Percentiles rank a stretch among this genome's conserved stretches.
These are phyloP conservation scores for Verticillium nonalfalfae DNA, from an alignment of 2,329 filamentous ascomycete species.

Conservation along the genomic window DNA sequence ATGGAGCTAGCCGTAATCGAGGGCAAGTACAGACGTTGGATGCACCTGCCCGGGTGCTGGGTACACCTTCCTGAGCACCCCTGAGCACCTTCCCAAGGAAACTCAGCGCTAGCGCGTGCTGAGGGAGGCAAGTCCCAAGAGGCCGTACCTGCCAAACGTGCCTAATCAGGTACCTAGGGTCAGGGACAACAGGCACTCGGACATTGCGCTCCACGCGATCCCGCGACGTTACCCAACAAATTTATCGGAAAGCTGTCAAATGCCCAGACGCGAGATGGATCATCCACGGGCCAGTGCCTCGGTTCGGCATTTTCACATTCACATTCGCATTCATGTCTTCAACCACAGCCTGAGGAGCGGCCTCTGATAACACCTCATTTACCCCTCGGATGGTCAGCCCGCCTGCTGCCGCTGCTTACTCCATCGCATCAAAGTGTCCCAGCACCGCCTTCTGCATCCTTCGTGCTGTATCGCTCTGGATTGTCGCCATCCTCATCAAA, in stretches of 20 bases:
- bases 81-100: no score
- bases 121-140: no score
- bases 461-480: conserved; percentile 34
- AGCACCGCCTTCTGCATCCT: conserved; percentile 32
- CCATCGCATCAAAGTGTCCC: conserved; percentile 33
- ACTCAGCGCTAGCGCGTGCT: no score
- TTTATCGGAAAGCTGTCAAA: background rate
- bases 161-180: background rate
- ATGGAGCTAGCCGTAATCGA: no score
- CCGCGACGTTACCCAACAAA: background rate
- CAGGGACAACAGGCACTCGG: background rate
- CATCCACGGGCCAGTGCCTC: background rate
- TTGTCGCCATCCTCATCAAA: conserved; percentile 28
- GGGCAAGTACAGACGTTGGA: no score
- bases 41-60: no score
- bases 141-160: no score
- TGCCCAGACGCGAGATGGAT: background rate
- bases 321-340: background rate
- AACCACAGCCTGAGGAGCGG: background rate
- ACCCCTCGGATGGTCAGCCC: background rate
- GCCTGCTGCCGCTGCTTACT: background rate
- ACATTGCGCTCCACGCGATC: background rate
- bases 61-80: no score
- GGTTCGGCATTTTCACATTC: background rate
- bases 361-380: background rate